These are phyloP conservation scores for Amesomyces nigricolor DNA, from an alignment of 2,329 filamentous ascomycete species.

Conservation along the genomic window DNA sequence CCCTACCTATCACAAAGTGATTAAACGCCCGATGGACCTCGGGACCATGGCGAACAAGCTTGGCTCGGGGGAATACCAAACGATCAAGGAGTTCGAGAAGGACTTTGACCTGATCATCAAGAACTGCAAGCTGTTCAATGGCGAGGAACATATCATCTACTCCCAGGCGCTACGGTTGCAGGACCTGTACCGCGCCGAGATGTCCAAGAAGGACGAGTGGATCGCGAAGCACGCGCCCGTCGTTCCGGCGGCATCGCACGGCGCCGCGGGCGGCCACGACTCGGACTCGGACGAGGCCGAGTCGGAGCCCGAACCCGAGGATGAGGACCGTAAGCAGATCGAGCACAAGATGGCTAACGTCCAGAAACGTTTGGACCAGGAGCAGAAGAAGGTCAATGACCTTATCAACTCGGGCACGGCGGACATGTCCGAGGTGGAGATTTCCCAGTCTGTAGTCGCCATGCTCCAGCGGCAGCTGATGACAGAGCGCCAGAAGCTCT, in stretches of 20 bases:
- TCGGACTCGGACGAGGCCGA: slow-evolving; percentile 41
- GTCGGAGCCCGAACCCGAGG: slow-evolving; percentile 54
- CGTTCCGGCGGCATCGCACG: slow-evolving; percentile 41
- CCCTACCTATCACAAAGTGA: slow-evolving; percentile 84
- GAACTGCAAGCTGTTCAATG: slow-evolving; percentile 91
- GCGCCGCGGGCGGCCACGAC: slow-evolving; percentile 52
- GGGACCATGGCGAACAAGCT: slow-evolving; percentile 75
- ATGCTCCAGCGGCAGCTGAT: slow-evolving; percentile 67
- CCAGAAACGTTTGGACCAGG: slow-evolving; percentile 47
- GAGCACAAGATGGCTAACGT: slow-evolving; percentile 47
- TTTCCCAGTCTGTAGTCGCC: slow-evolving; percentile 57
- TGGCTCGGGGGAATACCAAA: slow-evolving; percentile 70
- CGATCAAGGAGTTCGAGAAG: slow-evolving; percentile 76
- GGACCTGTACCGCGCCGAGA: slow-evolving; percentile 67
- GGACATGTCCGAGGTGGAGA: slow-evolving; percentile 47
- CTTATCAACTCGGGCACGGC: slow-evolving; percentile 46
- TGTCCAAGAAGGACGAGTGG: slow-evolving; percentile 76
- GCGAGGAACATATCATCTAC: slow-evolving; percentile 65
- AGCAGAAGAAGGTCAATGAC: slow-evolving; percentile 53
- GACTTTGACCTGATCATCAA: slow-evolving; percentile 78
- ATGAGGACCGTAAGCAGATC: slow-evolving; percentile 36
- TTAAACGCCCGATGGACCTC: slow-evolving; percentile 97
- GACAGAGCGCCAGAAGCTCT: slow-evolving; percentile 61
- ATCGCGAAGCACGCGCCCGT: slow-evolving; percentile 64
- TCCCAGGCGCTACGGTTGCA: slow-evolving; percentile 66